phyloP scores from a whole-genome alignment of 805 yeast genomes.

The Myxozyma melibiosi region DNA sequence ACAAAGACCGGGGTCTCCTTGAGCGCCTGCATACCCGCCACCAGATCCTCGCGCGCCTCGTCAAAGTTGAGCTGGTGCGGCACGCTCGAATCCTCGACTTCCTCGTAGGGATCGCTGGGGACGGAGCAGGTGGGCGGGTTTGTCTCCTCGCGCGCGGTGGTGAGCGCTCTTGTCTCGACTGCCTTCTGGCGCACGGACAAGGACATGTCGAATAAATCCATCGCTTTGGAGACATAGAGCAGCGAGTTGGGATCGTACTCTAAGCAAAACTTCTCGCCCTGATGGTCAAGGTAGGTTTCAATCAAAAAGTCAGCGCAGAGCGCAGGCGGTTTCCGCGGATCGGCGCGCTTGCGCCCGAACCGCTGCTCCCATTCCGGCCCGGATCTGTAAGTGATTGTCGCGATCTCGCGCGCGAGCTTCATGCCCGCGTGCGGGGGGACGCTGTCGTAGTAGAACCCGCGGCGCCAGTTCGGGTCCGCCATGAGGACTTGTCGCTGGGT shows the following conservation, averaged over 20 bases:
- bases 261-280: conserved; percentile 88
- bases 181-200: conserved; percentile 25
- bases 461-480: conserved; percentile 94
- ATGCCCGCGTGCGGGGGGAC: conserved; percentile 93
- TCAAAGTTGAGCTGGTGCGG: conserved; percentile 26
- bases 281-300: conserved; percentile 91
- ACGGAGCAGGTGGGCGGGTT: conserved; percentile 17
- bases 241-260: conserved; percentile 91
- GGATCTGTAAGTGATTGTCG: conserved; percentile 89
- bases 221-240: conserved; percentile 84
- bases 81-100: conserved; percentile 42
- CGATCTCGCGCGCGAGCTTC: conserved; percentile 92
- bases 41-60: conserved; percentile 52
- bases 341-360: conserved; percentile 85
- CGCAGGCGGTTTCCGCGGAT: conserved; percentile 77
- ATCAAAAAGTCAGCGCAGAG: conserved; percentile 90
- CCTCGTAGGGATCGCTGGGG: conserved; percentile 28
- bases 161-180: conserved; percentile 11
- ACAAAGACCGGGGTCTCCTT: conserved; percentile 69
- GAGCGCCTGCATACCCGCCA: conserved; percentile 64
- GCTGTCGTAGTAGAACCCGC: conserved; percentile 78
- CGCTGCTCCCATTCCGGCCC: conserved; percentile 98
- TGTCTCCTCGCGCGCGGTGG: neutral
- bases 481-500: conserved; percentile 90
- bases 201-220: conserved; percentile 83